Conservation (phyloP, 257 asterid species). For the Penstemon barbatus region DNA sequence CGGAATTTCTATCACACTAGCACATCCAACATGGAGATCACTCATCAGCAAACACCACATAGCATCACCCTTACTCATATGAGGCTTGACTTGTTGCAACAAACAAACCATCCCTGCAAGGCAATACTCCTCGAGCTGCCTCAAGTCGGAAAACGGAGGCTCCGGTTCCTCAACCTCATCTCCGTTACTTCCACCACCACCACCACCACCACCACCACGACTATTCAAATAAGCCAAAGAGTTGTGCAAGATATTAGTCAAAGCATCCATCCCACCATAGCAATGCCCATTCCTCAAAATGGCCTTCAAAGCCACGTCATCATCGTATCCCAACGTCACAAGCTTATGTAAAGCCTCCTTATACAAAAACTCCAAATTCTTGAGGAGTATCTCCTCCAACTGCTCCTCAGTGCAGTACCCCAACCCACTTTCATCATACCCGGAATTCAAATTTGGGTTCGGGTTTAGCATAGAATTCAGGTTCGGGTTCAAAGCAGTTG, state of each 20-base stretch:
- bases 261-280: constrained; percentile 89
- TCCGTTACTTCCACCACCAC: constrained; percentile 27
- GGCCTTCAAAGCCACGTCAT: constrained; percentile 73
- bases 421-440: constrained; percentile 57
- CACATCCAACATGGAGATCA: constrained; percentile 85
- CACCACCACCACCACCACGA: constrained; percentile 35
- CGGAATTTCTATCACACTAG: constrained; percentile 88
- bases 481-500: constrained; percentile 29
- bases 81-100: constrained; percentile 84
- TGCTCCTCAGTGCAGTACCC: constrained; percentile 70
- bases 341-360: constrained; percentile 65
- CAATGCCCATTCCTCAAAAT: constrained; percentile 71
- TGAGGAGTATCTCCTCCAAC: constrained; percentile 65
- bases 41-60: constrained; percentile 97
- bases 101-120: constrained; percentile 79
- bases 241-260: constrained; percentile 73
- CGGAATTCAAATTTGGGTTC: constrained; percentile 25
- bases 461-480: constrained; percentile 23
- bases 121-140: constrained; percentile 81
- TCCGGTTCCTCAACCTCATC: constrained; percentile 29
- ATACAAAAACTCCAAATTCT: constrained; percentile 63
- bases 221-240: constrained; percentile 65
- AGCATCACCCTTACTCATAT: constrained; percentile 76
- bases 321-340: constrained; percentile 62
- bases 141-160: constrained; percentile 60